phyloP scores from a whole-genome alignment of 192 early-diverging fungal genomes.

The Phlyctochytrium planicorne region DNA sequence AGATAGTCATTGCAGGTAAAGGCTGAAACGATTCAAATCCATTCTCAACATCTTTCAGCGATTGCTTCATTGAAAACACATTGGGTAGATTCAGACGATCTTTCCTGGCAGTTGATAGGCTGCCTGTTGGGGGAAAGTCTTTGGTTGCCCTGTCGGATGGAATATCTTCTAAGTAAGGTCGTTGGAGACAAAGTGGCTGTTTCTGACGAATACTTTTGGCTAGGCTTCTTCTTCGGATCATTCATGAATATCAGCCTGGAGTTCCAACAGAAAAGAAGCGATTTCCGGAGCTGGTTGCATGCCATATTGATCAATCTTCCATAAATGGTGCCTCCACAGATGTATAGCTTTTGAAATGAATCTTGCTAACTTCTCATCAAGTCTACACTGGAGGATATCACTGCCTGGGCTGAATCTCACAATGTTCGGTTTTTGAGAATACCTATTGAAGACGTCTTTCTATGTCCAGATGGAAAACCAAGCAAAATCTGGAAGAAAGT shows the following conservation, averaged over 20 bases:
- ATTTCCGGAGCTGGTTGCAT: conserved; percentile 64
- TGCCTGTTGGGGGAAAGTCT: conserved; percentile 46
- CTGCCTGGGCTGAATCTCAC: background rate
- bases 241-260: conserved; percentile 5
- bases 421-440: background rate
- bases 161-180: conserved; percentile 65
- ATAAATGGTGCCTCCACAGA: conserved; percentile 43
- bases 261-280: conserved; percentile 40
- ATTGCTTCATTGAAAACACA: conserved; percentile 8
- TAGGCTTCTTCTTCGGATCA: conserved; percentile 12
- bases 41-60: too few relatives aligned
- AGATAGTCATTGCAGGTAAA: background rate
- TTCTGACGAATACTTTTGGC: background rate
- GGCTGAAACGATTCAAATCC: too few relatives aligned
- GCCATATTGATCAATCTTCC: conserved; percentile 76
- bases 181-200: background rate
- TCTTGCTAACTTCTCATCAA: conserved; percentile 23
- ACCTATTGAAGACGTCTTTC: background rate
- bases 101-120: background rate
- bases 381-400: background rate
- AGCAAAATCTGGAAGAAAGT: too few relatives aligned
- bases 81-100: conserved; percentile 10
- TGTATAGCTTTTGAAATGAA: conserved; percentile 41
- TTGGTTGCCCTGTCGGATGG: conserved; percentile 88
- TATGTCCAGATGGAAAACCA: background rate